Evolutionary conservation across 2,329 filamentous ascomycete genomes (phyloP).

Genomic region (Clathrospora elynae): DNA sequence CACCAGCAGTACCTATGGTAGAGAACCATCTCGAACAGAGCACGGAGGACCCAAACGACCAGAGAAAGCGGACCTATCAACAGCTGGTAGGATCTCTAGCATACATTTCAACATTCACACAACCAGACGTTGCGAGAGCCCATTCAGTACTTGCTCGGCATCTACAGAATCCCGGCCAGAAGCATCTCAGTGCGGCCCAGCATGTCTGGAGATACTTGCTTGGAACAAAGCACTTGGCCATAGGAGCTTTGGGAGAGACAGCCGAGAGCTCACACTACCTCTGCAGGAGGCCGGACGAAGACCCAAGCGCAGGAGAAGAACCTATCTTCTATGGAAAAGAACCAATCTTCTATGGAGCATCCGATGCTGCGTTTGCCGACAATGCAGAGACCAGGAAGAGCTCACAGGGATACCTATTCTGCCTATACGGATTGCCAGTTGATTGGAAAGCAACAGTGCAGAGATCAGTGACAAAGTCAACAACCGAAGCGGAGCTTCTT

Average conservation of each 20-base stretch:
- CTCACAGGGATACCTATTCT: conserved; percentile 30
- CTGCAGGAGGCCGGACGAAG: too few species aligned
- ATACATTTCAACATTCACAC: conserved; percentile 9
- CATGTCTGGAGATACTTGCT: conserved; percentile 1
- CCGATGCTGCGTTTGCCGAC: conserved; percentile 26
- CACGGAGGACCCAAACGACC: too few species aligned
- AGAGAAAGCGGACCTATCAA: too few species aligned
- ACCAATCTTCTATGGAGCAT: conserved; percentile 18
- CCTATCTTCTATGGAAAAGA: not conserved
- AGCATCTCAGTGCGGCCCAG: conserved; percentile 6
- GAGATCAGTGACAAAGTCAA: conserved; percentile 19
- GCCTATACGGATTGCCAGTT: conserved; percentile 22
- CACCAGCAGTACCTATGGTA: too few species aligned
- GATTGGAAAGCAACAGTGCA: conserved; percentile 19
- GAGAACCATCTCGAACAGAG: too few species aligned
- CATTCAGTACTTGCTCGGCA: conserved; percentile 5
- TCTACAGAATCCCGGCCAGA: conserved; percentile 10
- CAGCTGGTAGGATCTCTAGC: conserved; percentile 17
- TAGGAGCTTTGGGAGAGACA: not conserved
- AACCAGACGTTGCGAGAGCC: conserved; percentile 15
- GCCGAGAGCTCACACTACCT: not conserved
- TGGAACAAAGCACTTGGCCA: conserved; percentile 7
- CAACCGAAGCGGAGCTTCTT: conserved; percentile 25
- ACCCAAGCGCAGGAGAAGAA: conserved; percentile 5
- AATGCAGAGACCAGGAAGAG: conserved; percentile 13